A percentile compares a stretch with the other conserved stretches of the same genome.
Conservation (phyloP, 192 early-diverging fungal genomes). For the Backusella macrospora region DNA sequence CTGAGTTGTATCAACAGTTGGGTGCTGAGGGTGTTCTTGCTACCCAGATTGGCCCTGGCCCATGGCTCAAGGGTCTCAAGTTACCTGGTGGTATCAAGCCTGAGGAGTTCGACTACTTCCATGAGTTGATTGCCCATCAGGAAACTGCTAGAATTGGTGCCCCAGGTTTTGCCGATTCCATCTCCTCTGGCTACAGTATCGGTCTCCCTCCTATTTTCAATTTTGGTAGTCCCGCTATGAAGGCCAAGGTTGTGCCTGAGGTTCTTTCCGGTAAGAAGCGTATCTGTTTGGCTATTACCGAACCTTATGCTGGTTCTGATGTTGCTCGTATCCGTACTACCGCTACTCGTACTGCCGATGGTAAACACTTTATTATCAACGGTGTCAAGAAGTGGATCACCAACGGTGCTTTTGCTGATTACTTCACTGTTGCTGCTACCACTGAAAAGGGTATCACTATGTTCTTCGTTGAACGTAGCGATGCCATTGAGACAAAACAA, state of each 20-base stretch:
- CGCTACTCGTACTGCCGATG: conserved; percentile 64
- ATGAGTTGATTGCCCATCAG: conserved; percentile 69
- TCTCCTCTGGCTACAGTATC: conserved; percentile 68
- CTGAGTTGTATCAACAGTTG: conserved; percentile 67
- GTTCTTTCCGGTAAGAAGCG: conserved; percentile 73
- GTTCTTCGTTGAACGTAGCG: conserved; percentile 65
- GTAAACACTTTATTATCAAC: conserved; percentile 73
- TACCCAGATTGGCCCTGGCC: conserved; percentile 63
- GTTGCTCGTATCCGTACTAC: conserved; percentile 73
- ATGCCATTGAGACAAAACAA: conserved; percentile 61
- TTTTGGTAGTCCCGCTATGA: conserved; percentile 73
- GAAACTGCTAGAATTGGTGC: conserved; percentile 75
- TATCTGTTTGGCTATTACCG: conserved; percentile 84
- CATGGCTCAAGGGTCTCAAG: conserved; percentile 36
- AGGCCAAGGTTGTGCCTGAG: conserved; percentile 63
- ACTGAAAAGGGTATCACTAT: conserved; percentile 63
- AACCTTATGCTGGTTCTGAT: conserved; percentile 73
- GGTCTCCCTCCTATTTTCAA: conserved; percentile 82
- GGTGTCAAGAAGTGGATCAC: conserved; percentile 89
- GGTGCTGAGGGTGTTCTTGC: conserved; percentile 71
- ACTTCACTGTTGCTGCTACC: conserved; percentile 38
- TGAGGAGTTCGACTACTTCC: conserved; percentile 75
- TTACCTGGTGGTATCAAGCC: conserved; percentile 60
- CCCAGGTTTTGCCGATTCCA: conserved; percentile 73
- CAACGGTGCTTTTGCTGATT: conserved; percentile 67